Percentiles rank a stretch among this genome's conserved stretches.
Evolutionary conservation across 1,284 basidiomycete genomes (phyloP).

Genomic region (Tilletia setariae): DNA sequence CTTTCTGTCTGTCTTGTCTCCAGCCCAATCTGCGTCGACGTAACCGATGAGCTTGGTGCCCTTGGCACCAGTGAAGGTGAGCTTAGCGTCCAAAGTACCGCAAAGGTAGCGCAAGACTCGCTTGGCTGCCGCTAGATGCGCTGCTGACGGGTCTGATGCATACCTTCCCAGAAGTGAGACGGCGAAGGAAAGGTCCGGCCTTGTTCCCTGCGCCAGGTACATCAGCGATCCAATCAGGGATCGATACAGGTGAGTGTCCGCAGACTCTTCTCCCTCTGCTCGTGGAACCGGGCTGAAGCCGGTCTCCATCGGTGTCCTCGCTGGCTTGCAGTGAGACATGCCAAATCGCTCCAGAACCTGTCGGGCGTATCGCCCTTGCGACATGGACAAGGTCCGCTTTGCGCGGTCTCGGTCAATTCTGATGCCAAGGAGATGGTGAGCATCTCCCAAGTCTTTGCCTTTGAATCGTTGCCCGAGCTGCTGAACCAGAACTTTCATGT

Average conservation of each 20-base stretch:
- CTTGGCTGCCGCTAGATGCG: constrained; percentile 57
- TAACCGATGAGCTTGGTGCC: neutral
- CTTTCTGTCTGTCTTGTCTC: constrained; percentile 5
- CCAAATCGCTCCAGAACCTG: neutral
- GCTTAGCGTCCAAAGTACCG: constrained; percentile 58
- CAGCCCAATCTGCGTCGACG: constrained; percentile 24
- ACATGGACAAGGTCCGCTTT: neutral
- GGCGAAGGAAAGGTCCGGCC: constrained; percentile 58
- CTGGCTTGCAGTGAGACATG: neutral
- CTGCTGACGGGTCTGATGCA: constrained; percentile 33
- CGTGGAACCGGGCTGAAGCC: neutral
- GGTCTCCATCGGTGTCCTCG: neutral
- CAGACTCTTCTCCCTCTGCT: neutral
- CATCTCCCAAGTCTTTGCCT: neutral
- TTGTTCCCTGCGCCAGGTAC: constrained; percentile 56
- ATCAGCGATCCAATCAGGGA: constrained; percentile 55
- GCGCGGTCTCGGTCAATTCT: neutral
- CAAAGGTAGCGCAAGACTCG: constrained; percentile 57
- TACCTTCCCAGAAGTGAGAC: constrained; percentile 55
- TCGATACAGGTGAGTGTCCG: neutral
- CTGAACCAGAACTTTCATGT: neutral
- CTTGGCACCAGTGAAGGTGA: constrained; percentile 27
- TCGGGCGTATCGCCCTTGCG: neutral
- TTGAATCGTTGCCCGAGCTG: neutral
- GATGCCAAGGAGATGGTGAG: constrained; percentile 6